Percentiles rank a stretch among this genome's conserved stretches.
Evolutionary conservation across 2,329 filamentous ascomycete species (phyloP).

Genomic region (Hypoxylon sp.): DNA sequence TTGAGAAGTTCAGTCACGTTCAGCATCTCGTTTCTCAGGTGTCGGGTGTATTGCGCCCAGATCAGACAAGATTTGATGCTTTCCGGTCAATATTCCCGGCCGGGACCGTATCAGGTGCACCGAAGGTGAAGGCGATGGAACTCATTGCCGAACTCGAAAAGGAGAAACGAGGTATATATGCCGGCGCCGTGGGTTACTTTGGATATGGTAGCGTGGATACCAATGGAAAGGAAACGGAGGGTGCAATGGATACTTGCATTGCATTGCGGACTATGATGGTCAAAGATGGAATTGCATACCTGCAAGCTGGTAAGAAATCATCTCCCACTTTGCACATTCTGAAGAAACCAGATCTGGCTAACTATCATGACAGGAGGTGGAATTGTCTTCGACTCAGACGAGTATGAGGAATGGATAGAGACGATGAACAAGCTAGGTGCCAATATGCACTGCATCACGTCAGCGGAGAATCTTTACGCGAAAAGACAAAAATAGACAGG

Average conservation of each 20-base stretch:
- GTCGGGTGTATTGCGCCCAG: constrained; percentile 83
- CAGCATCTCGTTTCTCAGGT: constrained; percentile 98
- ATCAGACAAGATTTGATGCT: constrained; percentile 90
- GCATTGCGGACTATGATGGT: constrained; percentile 91
- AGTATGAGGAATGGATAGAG: constrained; percentile 91
- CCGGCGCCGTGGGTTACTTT: constrained; percentile 96
- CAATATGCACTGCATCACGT: constrained; percentile 87
- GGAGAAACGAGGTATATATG: constrained; percentile 95
- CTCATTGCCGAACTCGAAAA: constrained; percentile 92
- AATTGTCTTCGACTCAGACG: constrained; percentile 94
- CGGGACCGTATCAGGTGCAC: constrained; percentile 92
- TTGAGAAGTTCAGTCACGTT: constrained; percentile 94
- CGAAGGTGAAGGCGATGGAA: constrained; percentile 97
- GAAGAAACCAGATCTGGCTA: background rate
- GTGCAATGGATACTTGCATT: constrained; percentile 89
- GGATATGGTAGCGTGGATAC: constrained; percentile 79
- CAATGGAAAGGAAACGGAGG: constrained; percentile 71
- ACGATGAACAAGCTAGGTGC: constrained; percentile 94
- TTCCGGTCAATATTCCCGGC: constrained; percentile 97
- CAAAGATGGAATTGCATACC: constrained; percentile 89
- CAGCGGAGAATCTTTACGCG: constrained; percentile 75
- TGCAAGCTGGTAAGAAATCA: constrained; percentile 72
- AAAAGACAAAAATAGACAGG: constrained; percentile 43
- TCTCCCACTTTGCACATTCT: background rate
- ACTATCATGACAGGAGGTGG: constrained; percentile 69